Base-by-base conservation (phyloP, 768 basidiomycete genomes). In the Xerocomellus intermedius region DNA sequence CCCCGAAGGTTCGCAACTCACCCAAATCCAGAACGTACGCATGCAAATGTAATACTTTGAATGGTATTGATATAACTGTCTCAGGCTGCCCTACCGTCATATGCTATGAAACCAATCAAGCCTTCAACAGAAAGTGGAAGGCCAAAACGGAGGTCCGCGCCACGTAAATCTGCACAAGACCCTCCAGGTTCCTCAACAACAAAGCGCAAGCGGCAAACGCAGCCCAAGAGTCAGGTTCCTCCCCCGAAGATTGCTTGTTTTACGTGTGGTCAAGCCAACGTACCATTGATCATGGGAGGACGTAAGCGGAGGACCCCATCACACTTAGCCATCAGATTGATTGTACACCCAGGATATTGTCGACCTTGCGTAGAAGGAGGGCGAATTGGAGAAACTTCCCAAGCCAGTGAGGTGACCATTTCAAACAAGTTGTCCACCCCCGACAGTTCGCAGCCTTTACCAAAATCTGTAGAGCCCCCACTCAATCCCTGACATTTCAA, bases 281-380 rank as follows among this genome's bases (percentile, higher is more conserved):
- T 90, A 14, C 89, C 89, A 8, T 75, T 91, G n/a, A 81, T 89
- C 49, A 76, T 85, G 66, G 87, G 87, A 54, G 89, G 88, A 39
- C 79, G 89, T 89, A 60, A 78, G 87, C 78, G 36, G 42, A 35
- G 19, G 9, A 7, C 12, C 24, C 14, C 37, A 14, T 30, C 35
- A 28, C 21, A 8, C 17, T n/a, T 45, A 24, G 5, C 51, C 30
- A 26, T 45, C 21, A 43, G 8, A 28, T 44, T 50, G 33, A 57
- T 38, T 19, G 9, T 42, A 32, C 44, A 26, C 13, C 4, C 49
- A 89, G 87, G 84, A 55, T 89, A 78, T 64, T 90, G 87, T 70
- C 81, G 86, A 21, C 79, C 80, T 12, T 89, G 87, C 57, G 82
- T 82, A 21, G 83, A 85, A 35, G 67, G 78, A 37, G 84, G 85